Conservation (phyloP, 2,329 filamentous ascomycete species). For the Pseudogymnoascus sp. region DNA sequence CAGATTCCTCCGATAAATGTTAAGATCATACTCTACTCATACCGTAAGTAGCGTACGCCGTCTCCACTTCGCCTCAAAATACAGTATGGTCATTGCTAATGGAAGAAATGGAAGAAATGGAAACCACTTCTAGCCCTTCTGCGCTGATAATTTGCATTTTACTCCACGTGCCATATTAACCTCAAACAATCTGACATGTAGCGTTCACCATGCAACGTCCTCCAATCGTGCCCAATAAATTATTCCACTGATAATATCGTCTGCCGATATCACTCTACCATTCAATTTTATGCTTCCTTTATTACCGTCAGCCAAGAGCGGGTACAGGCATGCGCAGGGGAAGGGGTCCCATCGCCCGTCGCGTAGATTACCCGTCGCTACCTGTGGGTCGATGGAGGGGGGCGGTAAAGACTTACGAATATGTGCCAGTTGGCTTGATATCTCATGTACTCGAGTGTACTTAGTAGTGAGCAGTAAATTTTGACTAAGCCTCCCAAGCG, state of each 20-base stretch:
- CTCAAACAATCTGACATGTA: not conserved
- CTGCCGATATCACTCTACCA: not conserved
- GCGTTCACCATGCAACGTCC: not conserved
- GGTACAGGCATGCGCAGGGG: not conserved
- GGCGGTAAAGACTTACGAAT: not conserved
- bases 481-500: not conserved
- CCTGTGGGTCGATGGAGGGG: not conserved
- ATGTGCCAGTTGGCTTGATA: not conserved
- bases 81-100: not conserved
- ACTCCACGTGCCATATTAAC: not conserved
- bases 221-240: not conserved
- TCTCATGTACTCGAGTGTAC: not conserved
- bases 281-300: not conserved
- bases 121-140: not conserved
- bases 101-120: not conserved
- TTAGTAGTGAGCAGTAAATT: not conserved
- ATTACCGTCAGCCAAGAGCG: not conserved
- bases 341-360: not conserved
- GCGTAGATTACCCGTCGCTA: not conserved
- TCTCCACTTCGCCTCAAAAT: not conserved
- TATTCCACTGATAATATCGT: conserved; percentile 4
- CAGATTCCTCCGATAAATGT: conserved; percentile 1
- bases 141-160: not conserved
- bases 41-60: not conserved
- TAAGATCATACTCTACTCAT: not conserved